Percentiles rank a stretch among this genome's conserved stretches.
Evolutionary conservation across 2,329 filamentous ascomycete genomes (phyloP).

Genomic region (Myriosclerotinia scirpicola): DNA sequence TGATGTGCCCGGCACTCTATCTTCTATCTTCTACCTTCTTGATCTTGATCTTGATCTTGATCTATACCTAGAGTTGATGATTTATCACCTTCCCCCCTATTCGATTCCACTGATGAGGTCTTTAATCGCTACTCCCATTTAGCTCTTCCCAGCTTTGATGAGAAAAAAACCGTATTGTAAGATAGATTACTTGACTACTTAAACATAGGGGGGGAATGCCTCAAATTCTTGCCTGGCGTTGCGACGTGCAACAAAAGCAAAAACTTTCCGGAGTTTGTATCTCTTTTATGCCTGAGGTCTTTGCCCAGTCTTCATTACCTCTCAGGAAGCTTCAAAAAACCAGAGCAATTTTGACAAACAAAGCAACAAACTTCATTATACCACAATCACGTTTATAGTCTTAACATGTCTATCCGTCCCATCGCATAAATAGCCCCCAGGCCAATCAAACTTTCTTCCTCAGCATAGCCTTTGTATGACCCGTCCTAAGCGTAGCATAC

Average conservation of each 20-base stretch:
- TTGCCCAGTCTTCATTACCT: not conserved
- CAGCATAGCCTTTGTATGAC: conserved; percentile 33
- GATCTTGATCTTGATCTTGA: too few species aligned
- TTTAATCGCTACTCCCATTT: too few species aligned
- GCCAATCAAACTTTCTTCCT: conserved; percentile 29
- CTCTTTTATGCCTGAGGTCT: conserved; percentile 10
- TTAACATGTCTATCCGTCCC: too few species aligned
- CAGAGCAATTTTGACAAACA: not conserved
- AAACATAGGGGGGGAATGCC: not conserved
- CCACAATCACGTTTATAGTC: not conserved
- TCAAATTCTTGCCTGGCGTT: conserved; percentile 14
- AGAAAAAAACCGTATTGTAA: too few species aligned
- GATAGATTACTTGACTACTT: too few species aligned
- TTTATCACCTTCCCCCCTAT: too few species aligned
- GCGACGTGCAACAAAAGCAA: conserved; percentile 4
- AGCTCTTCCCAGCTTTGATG: too few species aligned
- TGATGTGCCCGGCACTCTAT: too few species aligned
- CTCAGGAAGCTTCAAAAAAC: not conserved
- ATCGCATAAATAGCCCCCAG: not conserved
- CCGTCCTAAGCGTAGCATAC: conserved; percentile 30
- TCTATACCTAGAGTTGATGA: too few species aligned
- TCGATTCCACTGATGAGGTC: too few species aligned
- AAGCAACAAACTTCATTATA: not conserved
- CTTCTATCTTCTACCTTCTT: too few species aligned
- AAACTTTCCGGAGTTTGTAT: not conserved